A percentile compares a stretch with the other conserved stretches of the same genome.
phyloP scores from a whole-genome alignment of 2,329 filamentous ascomycete genomes.

The Thelonectria rubi region DNA sequence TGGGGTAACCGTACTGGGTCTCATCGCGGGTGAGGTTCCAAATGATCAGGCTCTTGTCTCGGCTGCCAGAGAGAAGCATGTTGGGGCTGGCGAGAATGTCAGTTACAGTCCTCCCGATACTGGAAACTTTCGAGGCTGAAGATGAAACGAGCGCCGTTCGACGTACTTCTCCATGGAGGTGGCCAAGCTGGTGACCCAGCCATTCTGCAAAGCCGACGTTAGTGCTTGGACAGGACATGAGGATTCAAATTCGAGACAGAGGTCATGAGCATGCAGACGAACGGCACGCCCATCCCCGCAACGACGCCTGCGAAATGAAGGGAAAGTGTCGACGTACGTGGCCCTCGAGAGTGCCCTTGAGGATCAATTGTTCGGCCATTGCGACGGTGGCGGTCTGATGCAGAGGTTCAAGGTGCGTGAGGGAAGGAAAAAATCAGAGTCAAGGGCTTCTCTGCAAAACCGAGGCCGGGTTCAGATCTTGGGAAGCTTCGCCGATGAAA shows the following conservation, averaged over 20 bases:
- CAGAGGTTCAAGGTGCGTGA: constrained; percentile 47
- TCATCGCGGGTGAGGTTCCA: constrained; percentile 99
- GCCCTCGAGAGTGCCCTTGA: constrained; percentile 97
- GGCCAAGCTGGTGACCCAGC: constrained; percentile 98
- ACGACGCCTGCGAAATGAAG: constrained; percentile 28
- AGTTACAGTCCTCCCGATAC: constrained; percentile 27
- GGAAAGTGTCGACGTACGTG: constrained; percentile 69
- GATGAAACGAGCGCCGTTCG: constrained; percentile 4
- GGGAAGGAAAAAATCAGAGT: constrained; percentile 48
- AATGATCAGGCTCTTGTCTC: constrained; percentile 99
- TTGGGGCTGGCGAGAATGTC: constrained; percentile 74
- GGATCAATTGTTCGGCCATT: constrained; percentile 94
- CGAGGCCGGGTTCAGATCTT: constrained; percentile 42
- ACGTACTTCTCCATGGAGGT: constrained; percentile 98
- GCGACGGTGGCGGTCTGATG: constrained; percentile 57
- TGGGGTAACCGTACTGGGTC: constrained; percentile 97
- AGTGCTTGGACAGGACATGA: constrained; percentile 35
- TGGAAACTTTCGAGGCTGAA: constrained; percentile 4
- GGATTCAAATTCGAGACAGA: constrained; percentile 20
- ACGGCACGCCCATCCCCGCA: constrained; percentile 28
- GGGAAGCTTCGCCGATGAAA: constrained; percentile 45
- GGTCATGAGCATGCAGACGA: constrained; percentile 23
- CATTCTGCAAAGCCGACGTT: constrained; percentile 66
- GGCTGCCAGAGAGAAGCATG: constrained; percentile 97
- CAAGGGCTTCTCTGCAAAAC: constrained; percentile 45